phyloP scores from a whole-genome alignment of 1,139 yeast species.

The Candida tetrigidarum region DNA sequence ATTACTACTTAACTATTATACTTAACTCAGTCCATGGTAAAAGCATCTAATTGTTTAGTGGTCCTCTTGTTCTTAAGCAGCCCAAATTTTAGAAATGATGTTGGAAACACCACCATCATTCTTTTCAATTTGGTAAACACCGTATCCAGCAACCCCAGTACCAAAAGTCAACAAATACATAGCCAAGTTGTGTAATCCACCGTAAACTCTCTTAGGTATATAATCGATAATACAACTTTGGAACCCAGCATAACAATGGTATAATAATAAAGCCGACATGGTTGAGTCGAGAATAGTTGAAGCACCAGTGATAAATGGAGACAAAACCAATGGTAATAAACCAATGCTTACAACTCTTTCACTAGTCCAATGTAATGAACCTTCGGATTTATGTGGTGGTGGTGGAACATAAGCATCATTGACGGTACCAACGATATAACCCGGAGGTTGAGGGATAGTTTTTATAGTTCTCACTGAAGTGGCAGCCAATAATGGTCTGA shows the following conservation, averaged over 20 bases:
- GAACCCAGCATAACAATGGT: conserved; percentile 73
- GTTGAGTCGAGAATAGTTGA: conserved; percentile 60
- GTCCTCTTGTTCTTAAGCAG: conserved; percentile 28
- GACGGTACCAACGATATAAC: conserved; percentile 72
- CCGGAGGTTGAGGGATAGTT: conserved; percentile 70
- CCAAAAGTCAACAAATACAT: conserved; percentile 70
- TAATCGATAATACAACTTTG: conserved; percentile 81
- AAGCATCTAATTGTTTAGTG: neutral
- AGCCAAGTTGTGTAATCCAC: conserved; percentile 67
- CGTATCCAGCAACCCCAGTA: conserved; percentile 73
- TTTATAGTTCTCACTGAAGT: conserved; percentile 29
- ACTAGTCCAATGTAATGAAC: conserved; percentile 75
- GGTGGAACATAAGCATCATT: conserved; percentile 76
- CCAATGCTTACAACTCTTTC: conserved; percentile 64
- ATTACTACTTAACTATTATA: neutral
- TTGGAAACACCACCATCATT: conserved; percentile 50
- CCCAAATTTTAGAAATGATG: conserved; percentile 43
- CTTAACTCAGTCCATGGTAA: neutral
- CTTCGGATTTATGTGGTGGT: conserved; percentile 55
- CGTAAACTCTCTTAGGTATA: conserved; percentile 79
- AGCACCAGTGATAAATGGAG: conserved; percentile 64
- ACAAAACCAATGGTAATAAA: conserved; percentile 64
- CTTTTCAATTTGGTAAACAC: conserved; percentile 81
- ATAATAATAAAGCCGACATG: conserved; percentile 57
- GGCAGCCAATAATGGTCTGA: conserved; percentile 8